Percentiles rank a stretch among this genome's conserved stretches.
phyloP scores from a whole-genome alignment of 2,329 filamentous ascomycete species.

The Xylaria arbuscula region DNA sequence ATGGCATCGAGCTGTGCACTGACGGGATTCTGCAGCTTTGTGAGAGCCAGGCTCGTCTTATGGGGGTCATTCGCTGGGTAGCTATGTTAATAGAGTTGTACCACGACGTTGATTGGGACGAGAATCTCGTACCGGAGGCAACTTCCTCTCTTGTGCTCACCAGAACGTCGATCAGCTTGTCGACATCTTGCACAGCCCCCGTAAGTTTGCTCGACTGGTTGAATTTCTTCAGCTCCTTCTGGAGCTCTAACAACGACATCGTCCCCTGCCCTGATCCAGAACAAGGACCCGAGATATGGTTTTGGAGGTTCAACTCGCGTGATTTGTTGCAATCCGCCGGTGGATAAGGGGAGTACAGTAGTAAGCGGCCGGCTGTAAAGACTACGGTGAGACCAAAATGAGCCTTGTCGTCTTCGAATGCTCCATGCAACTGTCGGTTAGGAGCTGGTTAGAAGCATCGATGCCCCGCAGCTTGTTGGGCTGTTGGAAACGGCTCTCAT shows the following conservation, averaged over 20 bases:
- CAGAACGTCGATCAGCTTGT: slow-evolving; percentile 83
- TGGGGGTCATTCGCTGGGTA: slow-evolving; percentile 68
- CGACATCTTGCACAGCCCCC: slow-evolving; percentile 80
- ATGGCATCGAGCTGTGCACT: slow-evolving; percentile 84
- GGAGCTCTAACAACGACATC: slow-evolving; percentile 66
- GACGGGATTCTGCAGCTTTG: slow-evolving; percentile 86
- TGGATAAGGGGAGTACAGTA: too few species aligned
- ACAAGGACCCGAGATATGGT: not conserved
- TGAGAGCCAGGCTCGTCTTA: slow-evolving; percentile 77
- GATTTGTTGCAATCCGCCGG: not conserved
- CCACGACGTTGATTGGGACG: not conserved
- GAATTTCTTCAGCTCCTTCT: slow-evolving; percentile 79
- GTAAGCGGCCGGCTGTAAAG: not conserved
- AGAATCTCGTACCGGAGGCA: slow-evolving; percentile 67
- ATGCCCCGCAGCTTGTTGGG: slow-evolving; percentile 30
- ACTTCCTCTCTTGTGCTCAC: slow-evolving; percentile 78
- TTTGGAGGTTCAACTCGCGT: not conserved
- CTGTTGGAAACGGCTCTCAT: slow-evolving; percentile 14
- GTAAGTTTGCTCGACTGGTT: slow-evolving; percentile 75
- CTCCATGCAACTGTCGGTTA: slow-evolving; percentile 6
- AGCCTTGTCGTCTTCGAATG: not conserved
- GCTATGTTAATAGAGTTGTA: slow-evolving; percentile 24
- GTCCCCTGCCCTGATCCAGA: not conserved
- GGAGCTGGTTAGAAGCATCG: slow-evolving; percentile 4
- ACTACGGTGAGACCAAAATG: not conserved